Percentiles rank a stretch among this genome's conserved stretches.
phyloP scores from a whole-genome alignment of 2,329 filamentous ascomycete genomes.

The Claviceps fusiformis region DNA sequence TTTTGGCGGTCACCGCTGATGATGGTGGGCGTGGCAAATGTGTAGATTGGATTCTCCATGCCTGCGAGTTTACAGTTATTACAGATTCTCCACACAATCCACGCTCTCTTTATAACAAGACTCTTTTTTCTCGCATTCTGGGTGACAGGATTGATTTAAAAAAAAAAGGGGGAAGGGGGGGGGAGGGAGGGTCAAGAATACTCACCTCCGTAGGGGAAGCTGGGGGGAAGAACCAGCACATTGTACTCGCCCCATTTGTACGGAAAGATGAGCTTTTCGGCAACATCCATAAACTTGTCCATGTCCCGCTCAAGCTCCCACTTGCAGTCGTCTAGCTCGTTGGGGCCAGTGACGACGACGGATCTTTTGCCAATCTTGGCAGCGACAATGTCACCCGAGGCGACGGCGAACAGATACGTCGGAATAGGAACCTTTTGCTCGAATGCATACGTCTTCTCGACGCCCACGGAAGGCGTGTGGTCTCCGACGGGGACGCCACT shows the following conservation, averaged over 20 bases:
- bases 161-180: too few species aligned
- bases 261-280: conserved; percentile 69
- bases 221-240: conserved; percentile 75
- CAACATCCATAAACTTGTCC: conserved; percentile 79
- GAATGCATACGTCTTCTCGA: conserved; percentile 63
- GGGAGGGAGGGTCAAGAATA: neutral
- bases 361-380: conserved; percentile 81
- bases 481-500: conserved; percentile 55
- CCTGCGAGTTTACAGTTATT: conserved; percentile 22
- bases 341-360: conserved; percentile 73
- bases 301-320: conserved; percentile 89
- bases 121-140: too few species aligned
- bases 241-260: conserved; percentile 96
- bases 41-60: conserved; percentile 90
- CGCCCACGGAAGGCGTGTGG: conserved; percentile 28
- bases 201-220: conserved; percentile 74
- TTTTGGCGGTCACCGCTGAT: conserved; percentile 86
- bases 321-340: conserved; percentile 69
- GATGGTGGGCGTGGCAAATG: conserved; percentile 88
- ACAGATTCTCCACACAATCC: neutral
- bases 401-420: conserved; percentile 87
- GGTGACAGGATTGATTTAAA: too few species aligned
- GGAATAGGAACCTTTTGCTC: conserved; percentile 87
- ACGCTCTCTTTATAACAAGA: neutral
- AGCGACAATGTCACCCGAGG: conserved; percentile 69